phyloP scores from a whole-genome alignment of 2,329 filamentous ascomycete species.

The Epichloe elymi region DNA sequence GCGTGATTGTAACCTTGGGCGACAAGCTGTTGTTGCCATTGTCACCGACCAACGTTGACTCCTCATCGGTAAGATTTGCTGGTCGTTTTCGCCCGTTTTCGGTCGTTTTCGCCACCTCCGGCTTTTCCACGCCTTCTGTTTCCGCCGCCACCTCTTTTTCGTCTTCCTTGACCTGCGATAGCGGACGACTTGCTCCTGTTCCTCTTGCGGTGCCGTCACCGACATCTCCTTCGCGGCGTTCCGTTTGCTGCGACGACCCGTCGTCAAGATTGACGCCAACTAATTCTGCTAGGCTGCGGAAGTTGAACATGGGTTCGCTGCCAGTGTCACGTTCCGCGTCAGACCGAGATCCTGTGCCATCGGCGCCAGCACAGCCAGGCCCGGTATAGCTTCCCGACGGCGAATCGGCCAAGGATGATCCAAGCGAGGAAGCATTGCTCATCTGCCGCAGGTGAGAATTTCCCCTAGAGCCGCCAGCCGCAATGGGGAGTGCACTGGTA shows the following conservation, averaged over 20 bases:
- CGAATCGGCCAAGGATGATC: constrained; percentile 64
- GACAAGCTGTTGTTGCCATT: constrained; percentile 1
- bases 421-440: constrained; percentile 74
- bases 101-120: neutral
- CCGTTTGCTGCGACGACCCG: constrained; percentile 20
- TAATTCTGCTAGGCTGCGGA: constrained; percentile 73
- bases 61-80: neutral
- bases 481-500: constrained; percentile 29
- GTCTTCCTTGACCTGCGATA: constrained; percentile 26
- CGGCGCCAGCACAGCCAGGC: constrained; percentile 19
- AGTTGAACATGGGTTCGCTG: constrained; percentile 78
- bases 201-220: constrained; percentile 9
- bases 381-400: constrained; percentile 37
- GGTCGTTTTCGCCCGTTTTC: neutral
- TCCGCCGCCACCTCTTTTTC: constrained; percentile 21
- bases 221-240: constrained; percentile 15
- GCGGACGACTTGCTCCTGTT: constrained; percentile 11
- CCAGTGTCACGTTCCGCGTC: constrained; percentile 39
- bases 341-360: constrained; percentile 31
- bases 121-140: constrained; percentile 19
- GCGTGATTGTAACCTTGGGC: constrained; percentile 5
- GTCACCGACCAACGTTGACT: constrained; percentile 3
- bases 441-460: constrained; percentile 67
- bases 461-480: constrained; percentile 40
- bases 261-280: constrained; percentile 53